Conservation (phyloP, 768 basidiomycete species). For the Lentinus brumalis region DNA sequence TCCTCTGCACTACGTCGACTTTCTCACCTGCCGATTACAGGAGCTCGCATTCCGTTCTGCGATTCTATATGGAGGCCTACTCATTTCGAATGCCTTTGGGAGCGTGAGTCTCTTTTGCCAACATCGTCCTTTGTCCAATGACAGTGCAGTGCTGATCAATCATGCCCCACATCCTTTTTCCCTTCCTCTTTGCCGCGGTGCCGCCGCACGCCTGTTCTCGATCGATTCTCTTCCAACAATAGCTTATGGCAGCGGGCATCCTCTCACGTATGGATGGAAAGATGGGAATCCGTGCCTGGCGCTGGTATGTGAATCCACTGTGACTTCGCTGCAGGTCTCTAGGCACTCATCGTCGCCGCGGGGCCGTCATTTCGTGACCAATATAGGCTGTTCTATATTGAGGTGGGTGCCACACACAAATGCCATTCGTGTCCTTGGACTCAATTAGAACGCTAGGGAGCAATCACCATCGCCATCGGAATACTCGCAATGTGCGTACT, state of each 20-base stretch:
- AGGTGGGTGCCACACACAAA: slow-evolving; percentile 37
- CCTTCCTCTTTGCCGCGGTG: not conserved
- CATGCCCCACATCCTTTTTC: not conserved
- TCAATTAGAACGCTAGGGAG: slow-evolving; percentile 43
- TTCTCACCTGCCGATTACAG: slow-evolving; percentile 37
- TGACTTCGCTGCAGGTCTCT: not conserved
- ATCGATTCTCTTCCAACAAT: not conserved
- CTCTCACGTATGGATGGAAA: slow-evolving; percentile 68
- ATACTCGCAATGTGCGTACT: slow-evolving; percentile 50
- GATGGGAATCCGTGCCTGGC: slow-evolving; percentile 68
- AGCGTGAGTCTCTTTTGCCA: slow-evolving; percentile 41
- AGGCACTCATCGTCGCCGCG: not conserved
- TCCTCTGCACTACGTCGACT: not conserved
- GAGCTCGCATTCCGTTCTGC: slow-evolving; percentile 69
- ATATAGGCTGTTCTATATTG: slow-evolving; percentile 71
- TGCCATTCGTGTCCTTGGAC: not conserved
- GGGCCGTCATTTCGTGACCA: not conserved
- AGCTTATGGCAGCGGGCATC: slow-evolving; percentile 78
- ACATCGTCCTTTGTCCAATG: not conserved
- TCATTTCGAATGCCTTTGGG: slow-evolving; percentile 71
- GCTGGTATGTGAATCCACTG: slow-evolving; percentile 48
- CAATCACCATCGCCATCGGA: slow-evolving; percentile 62
- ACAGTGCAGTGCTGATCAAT: not conserved
- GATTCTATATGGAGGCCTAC: slow-evolving; percentile 57
- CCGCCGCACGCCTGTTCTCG: not conserved